Evolutionary conservation across 768 basidiomycete genomes (phyloP), one percentile per base, ranked within the genome.

Genomic region (Russula sp.): DNA sequence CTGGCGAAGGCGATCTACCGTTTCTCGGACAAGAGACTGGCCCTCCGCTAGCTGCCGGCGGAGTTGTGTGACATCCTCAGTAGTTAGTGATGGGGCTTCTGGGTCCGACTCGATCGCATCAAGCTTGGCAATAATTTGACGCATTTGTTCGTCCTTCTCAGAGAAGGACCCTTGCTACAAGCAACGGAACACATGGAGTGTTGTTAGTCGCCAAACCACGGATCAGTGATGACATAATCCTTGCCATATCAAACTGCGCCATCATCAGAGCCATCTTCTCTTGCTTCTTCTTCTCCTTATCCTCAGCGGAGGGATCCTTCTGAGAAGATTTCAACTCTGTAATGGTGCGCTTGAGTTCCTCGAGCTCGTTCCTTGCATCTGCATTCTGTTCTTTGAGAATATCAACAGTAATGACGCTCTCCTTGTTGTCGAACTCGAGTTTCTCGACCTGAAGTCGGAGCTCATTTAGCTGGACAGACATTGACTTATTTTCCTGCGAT

Each of bases 231-330:
- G 24, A 53, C 18, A 62, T 57, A 51, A 59, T 62, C 78, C 89
- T 72, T 69, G 96, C 96, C 66, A 90, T 83, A 76, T 98, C 95
- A 70, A 99, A 96, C 75, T 96, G 95, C 63, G 96, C 93, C 96
- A 99, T 98, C 93, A 99, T 97, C 69, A 94, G 80, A 10, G 93
- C 94, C 91, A 99, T 92, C 83, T 98, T 98, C 80, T 98, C 96
- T 72, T 96, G 94, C 76, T 98, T 98, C 75, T 91, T 86, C 81
- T 93, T 97, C 81, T 99, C 97, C 79, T 95, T 98, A 74, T 98
- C 97, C 75, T 98, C 97, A 36, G 87, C 87, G 44, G 89, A 88
- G 18, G 89, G 84, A 65, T 92, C 90, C 76, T 88, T 90, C 76
- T 94, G 91, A 14, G 86, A 81, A 40, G 80, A 78, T 78, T 92